Conservation (phyloP, 352 stramenopile genomes). For the Pythium scleroteichum region DNA sequence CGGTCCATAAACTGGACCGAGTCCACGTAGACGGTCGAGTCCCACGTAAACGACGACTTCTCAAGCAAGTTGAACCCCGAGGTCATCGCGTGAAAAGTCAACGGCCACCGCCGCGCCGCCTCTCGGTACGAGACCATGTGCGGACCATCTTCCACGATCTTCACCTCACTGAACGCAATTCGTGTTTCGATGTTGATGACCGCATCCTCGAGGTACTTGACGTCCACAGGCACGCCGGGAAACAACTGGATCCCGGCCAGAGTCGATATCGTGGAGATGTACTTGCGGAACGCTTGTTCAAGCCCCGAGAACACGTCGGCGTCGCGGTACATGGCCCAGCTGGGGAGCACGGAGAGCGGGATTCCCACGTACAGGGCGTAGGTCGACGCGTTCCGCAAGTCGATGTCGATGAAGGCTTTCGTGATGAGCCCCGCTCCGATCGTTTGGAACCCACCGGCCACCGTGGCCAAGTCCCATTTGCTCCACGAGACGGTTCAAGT, state of each 20-base stretch:
- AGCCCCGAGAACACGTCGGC: slow-evolving; percentile 28
- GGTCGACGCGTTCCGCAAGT: slow-evolving; percentile 68
- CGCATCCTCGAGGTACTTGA: slow-evolving; percentile 15
- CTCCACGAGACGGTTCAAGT: slow-evolving; percentile 2
- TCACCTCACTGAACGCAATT: slow-evolving; percentile 64
- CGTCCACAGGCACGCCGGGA: background rate
- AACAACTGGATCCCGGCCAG: slow-evolving; percentile 24
- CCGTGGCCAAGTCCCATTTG: slow-evolving; percentile 20
- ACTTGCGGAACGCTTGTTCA: slow-evolving; percentile 34
- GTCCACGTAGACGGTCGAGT: slow-evolving; percentile 40
- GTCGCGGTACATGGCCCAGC: slow-evolving; percentile 91
- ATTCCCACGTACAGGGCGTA: slow-evolving; percentile 59
- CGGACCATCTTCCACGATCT: slow-evolving; percentile 34
- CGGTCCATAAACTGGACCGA: slow-evolving; percentile 51
- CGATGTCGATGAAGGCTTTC: slow-evolving; percentile 39
- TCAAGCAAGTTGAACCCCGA: slow-evolving; percentile 37
- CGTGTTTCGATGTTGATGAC: slow-evolving; percentile 70
- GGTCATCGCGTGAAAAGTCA: slow-evolving; percentile 36
- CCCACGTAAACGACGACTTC: slow-evolving; percentile 28
- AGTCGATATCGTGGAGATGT: slow-evolving; percentile 36
- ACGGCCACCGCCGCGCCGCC: slow-evolving; percentile 39
- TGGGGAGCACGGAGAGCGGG: slow-evolving; percentile 73
- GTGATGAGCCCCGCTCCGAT: slow-evolving; percentile 71
- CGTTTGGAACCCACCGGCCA: slow-evolving; percentile 23
- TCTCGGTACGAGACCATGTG: slow-evolving; percentile 82